phyloP scores from a whole-genome alignment of 352 stramenopile genomes.

The Aphanomyces invadans region DNA sequence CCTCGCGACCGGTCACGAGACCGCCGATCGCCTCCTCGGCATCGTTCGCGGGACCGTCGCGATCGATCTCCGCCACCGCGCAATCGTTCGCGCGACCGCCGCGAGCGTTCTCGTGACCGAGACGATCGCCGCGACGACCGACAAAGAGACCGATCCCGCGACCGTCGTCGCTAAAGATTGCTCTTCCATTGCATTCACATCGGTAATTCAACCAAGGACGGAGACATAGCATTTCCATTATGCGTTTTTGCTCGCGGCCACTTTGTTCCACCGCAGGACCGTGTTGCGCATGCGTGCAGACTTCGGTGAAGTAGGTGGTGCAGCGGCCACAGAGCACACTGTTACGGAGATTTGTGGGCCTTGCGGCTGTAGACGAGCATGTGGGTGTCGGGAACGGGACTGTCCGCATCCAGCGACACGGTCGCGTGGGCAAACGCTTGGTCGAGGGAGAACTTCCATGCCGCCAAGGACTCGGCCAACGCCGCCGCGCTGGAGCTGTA shows the following conservation, averaged over 20 bases:
- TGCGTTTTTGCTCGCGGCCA: too few relatives aligned
- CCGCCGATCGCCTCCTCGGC: constrained; percentile 29
- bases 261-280: too few relatives aligned
- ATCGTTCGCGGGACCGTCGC: constrained; percentile 40
- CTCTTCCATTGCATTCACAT: too few relatives aligned
- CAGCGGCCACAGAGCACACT: too few relatives aligned
- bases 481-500: constrained; percentile 47
- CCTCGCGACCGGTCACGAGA: constrained; percentile 37
- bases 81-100: constrained; percentile 30
- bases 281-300: too few relatives aligned
- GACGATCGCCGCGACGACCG: constrained; percentile 2
- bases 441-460: constrained; percentile 40
- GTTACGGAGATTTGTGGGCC: background rate
- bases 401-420: constrained; percentile 59
- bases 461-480: constrained; percentile 41
- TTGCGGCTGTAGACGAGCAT: constrained; percentile 51
- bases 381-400: constrained; percentile 39
- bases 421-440: constrained; percentile 63
- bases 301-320: too few relatives aligned
- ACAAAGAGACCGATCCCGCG: constrained; percentile 11
- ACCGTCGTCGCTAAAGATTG: constrained; percentile 8
- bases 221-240: background rate
- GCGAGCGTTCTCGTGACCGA: background rate
- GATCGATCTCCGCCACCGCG: constrained; percentile 41
- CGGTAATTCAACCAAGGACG: background rate